A percentile compares a stretch with the other conserved stretches of the same genome.
Conservation (phyloP, 495 filamentous ascomycete genomes). For the Tuber umbilicatum region DNA sequence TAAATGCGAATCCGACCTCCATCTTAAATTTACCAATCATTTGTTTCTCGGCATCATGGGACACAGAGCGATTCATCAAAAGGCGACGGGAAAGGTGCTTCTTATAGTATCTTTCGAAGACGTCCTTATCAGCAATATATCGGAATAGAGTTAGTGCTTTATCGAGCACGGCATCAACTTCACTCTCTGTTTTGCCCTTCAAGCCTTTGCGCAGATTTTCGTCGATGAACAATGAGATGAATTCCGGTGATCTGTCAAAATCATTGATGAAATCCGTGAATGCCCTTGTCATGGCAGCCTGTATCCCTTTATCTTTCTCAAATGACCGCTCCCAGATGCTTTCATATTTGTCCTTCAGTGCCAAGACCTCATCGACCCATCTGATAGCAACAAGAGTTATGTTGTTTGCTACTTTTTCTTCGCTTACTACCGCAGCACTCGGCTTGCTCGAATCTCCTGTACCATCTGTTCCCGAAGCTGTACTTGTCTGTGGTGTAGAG, state of each 20-base stretch:
- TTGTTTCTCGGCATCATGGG: slow-evolving; percentile 82
- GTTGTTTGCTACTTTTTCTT: slow-evolving; percentile 50
- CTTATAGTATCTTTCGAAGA: slow-evolving; percentile 97
- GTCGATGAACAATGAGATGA: slow-evolving; percentile 93
- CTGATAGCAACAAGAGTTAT: slow-evolving; percentile 78
- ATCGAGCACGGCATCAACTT: slow-evolving; percentile 80
- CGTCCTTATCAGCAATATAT: slow-evolving; percentile 84
- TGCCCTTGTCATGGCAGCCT: slow-evolving; percentile 73
- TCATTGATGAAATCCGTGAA: slow-evolving; percentile 87
- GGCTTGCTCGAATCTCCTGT: slow-evolving; percentile 29
- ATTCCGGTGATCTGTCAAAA: slow-evolving; percentile 76
- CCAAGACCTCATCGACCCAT: slow-evolving; percentile 89
- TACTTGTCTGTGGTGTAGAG: slow-evolving; percentile 18
- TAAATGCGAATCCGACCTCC: slow-evolving; percentile 91
- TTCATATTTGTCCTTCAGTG: slow-evolving; percentile 86
- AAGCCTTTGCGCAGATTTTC: slow-evolving; percentile 91
- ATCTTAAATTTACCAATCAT: slow-evolving; percentile 96
- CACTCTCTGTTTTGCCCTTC: slow-evolving; percentile 82
- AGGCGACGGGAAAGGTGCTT: slow-evolving; percentile 86
- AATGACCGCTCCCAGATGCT: slow-evolving; percentile 64
- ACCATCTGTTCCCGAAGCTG: slow-evolving; percentile 35
- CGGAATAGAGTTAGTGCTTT: slow-evolving; percentile 82
- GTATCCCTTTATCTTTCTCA: slow-evolving; percentile 63
- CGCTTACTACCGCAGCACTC: slow-evolving; percentile 33
- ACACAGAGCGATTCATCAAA: slow-evolving; percentile 76